A percentile compares a stretch with the other conserved stretches of the same genome.
Conservation (phyloP, 1,139 yeast species). For the Candida sp. region DNA sequence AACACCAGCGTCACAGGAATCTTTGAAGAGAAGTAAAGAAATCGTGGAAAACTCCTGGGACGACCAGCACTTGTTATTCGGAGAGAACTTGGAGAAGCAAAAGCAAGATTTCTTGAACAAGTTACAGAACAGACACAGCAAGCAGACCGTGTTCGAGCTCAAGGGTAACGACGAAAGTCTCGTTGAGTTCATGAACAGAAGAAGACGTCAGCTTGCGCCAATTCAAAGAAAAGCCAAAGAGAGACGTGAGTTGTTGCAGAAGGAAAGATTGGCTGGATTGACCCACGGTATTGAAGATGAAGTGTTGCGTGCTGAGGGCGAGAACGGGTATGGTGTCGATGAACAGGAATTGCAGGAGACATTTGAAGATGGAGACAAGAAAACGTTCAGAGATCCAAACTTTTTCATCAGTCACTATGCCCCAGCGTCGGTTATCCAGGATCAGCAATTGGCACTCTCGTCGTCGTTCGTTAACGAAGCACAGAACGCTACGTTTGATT, state of each 20-base stretch:
- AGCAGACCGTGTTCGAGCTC: conserved; percentile 96
- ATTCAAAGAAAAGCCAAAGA: conserved; percentile 81
- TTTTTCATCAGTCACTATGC: conserved; percentile 92
- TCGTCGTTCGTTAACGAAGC: conserved; percentile 87
- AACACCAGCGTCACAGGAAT: conserved; percentile 84
- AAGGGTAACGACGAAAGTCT: conserved; percentile 70
- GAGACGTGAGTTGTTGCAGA: conserved; percentile 67
- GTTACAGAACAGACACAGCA: conserved; percentile 66
- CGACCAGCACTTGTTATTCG: conserved; percentile 80
- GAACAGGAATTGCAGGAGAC: conserved; percentile 57
- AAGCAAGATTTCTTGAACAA: conserved; percentile 75
- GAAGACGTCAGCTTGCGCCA: conserved; percentile 90
- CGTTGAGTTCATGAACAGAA: conserved; percentile 81
- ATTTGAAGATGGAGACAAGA: conserved; percentile 61
- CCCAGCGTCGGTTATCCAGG: conserved; percentile 79
- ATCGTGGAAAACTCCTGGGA: conserved; percentile 85
- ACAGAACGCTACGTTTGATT: conserved; percentile 81
- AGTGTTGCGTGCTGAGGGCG: conserved; percentile 56
- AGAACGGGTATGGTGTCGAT: conserved; percentile 54
- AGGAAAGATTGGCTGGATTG: conserved; percentile 79
- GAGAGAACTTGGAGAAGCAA: conserved; percentile 72
- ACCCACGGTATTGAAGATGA: conserved; percentile 78
- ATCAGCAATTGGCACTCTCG: conserved; percentile 69
- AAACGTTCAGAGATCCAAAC: conserved; percentile 76
- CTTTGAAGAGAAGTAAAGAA: conserved; percentile 85